phyloP scores from a whole-genome alignment of 2,329 filamentous ascomycete genomes.

The Sporothrix brasiliensis region DNA sequence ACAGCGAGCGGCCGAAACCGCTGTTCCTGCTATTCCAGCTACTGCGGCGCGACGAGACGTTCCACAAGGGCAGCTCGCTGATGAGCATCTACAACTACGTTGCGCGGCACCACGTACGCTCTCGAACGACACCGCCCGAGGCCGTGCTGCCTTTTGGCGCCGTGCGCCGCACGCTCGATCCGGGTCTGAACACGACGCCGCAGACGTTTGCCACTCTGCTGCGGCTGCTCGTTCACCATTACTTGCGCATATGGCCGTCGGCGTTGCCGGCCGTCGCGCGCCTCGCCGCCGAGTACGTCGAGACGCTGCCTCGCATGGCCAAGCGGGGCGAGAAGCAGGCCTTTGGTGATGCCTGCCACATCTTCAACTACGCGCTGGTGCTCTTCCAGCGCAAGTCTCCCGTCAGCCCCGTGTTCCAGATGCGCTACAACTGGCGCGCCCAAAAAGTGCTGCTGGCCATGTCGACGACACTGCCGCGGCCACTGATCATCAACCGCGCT shows the following conservation, averaged over 20 bases:
- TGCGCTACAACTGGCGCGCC: slow-evolving; percentile 59
- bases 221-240: slow-evolving; percentile 40
- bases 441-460: slow-evolving; percentile 57
- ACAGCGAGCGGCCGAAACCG: slow-evolving; percentile 43
- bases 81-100: slow-evolving; percentile 44
- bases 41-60: slow-evolving; percentile 43
- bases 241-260: slow-evolving; percentile 41
- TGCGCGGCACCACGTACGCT: slow-evolving; percentile 33
- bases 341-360: slow-evolving; percentile 41
- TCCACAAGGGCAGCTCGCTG: slow-evolving; percentile 42
- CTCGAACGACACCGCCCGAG: slow-evolving; percentile 6
- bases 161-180: slow-evolving; percentile 35
- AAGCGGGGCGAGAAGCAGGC: slow-evolving; percentile 29
- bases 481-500: slow-evolving; percentile 54
- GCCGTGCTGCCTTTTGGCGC: slow-evolving; percentile 32
- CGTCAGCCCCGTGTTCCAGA: slow-evolving; percentile 42
- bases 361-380: slow-evolving; percentile 49
- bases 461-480: slow-evolving; percentile 53
- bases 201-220: slow-evolving; percentile 38
- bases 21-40: slow-evolving; percentile 47
- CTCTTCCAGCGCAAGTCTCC: slow-evolving; percentile 45
- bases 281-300: slow-evolving; percentile 40
- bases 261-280: slow-evolving; percentile 40
- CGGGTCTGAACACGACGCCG: slow-evolving; percentile 38
- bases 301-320: slow-evolving; percentile 31